Conservation (phyloP, 163 green algal genomes). For the Scenedesmus sp. region DNA sequence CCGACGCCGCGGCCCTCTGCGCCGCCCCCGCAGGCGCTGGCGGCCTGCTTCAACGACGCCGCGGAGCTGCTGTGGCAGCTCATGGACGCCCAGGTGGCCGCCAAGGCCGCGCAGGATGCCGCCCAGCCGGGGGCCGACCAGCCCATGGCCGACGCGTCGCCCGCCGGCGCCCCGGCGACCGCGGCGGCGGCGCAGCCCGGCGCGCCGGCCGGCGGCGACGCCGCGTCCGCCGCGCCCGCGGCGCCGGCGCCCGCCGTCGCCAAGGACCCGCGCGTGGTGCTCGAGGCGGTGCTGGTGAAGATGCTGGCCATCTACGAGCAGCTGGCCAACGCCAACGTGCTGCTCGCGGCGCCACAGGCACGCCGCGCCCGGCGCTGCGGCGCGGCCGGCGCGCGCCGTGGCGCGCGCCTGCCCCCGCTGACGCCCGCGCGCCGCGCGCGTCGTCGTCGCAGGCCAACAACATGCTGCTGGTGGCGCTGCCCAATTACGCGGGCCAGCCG, state of each 20-base stretch:
- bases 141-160: neutral
- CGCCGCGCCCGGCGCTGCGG: neutral
- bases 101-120: neutral
- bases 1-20: too few relatives aligned
- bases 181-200: neutral
- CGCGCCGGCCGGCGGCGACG: neutral
- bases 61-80: constrained; percentile 55
- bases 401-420: constrained; percentile 22
- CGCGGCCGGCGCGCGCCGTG: neutral
- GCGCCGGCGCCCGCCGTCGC: constrained; percentile 6
- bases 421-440: too few relatives aligned
- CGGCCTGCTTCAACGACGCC: constrained; percentile 50
- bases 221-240: neutral
- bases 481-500: constrained; percentile 46
- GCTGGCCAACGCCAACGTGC: constrained; percentile 64
- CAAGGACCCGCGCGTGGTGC: constrained; percentile 48
- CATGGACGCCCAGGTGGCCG: constrained; percentile 41
- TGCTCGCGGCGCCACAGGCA: constrained; percentile 59
- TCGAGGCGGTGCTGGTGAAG: constrained; percentile 60
- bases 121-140: neutral
- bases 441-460: constrained; percentile 52
- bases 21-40: constrained; percentile 7
- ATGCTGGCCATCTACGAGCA: constrained; percentile 77
- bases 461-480: constrained; percentile 57
- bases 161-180: neutral